Base-by-base conservation (phyloP, 108 stramenopile genomes). In the Cylindrotheca fusiformis region DNA sequence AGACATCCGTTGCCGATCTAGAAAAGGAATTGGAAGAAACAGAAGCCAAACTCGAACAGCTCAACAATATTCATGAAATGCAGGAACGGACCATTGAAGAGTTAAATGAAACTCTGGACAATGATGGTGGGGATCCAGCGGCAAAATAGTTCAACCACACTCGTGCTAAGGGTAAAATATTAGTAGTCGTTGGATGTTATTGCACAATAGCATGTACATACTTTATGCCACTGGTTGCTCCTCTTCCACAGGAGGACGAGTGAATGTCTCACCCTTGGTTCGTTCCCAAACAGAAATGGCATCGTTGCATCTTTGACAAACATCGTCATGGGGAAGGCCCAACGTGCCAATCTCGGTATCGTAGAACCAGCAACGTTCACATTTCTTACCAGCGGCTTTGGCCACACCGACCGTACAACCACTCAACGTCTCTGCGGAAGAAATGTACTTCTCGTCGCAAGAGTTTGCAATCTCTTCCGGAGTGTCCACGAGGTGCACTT, bases 331-430 rank as follows among this genome's bases (percentile, higher is more conserved):
- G 6, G 68, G 67, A 24, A 71, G 64, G 2, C 68, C 83, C 22
- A 77, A 75, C 22, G 75, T 75, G 1, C 91, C 95, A 52, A 93
- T 72, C 52, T 78, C 57, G 55, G 71, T 79, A 54, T 91, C 92
- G 68, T 91, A 90, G 52, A 93, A 96, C 95, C 95, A 96, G 63
- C 95, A 96, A 25, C 95, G 81, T 18, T 77, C 90, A 62, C 95
- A 96, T 51, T 91, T 93, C 17, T 33, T 54, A 53, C 91, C 92
- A n/a, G 82, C 70, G 3, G 91, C 92, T 55, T 87, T 88, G 33
- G 70, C 68, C 2, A 93, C 92, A 59, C 91, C 91, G 41, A 96
- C 86, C 25, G 78, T 72, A 60, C 84, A 87, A 45, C 90, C 86
- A 49, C 88, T 91, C 8, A 61, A 25, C 0, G 78, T 81, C 36